Base-by-base conservation (phyloP, 192 early-diverging fungal species). In the Coemansia sp. region DNA sequence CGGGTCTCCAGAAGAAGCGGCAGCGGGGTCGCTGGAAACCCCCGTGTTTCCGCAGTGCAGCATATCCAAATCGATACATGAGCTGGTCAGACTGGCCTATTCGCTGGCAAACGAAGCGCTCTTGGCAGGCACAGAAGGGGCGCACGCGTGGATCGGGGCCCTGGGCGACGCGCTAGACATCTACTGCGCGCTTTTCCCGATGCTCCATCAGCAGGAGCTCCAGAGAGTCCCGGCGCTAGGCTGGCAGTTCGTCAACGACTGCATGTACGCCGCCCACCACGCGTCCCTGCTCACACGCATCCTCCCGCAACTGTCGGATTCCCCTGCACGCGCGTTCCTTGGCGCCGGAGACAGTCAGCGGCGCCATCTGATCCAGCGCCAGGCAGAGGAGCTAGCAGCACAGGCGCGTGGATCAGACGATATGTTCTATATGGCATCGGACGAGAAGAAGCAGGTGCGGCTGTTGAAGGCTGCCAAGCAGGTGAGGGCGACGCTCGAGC, bases 181-280 rank as follows among this genome's bases (percentile, higher is more conserved):
- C 1, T 71, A 65, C 47, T 24, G 60, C 25, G 62, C 53, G 46
- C 55, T 78, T 46, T 68, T 65, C 23, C 55, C 58, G 20, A 49
- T 45, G n/a, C 50, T 78, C 2, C 75, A 78, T 20, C 55, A 60
- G 10, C 30, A 65, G 8, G 61, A 72, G 62, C 63, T 78, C 7
- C 54, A 49, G 18, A 64, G 34, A 24, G 55, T 68, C 0, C 75
- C 75, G 1, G 65, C 70, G 46, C 57, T 78, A 18, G 69, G 65
- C 14, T 78, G 70, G 67, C 75, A 69, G 60, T 69, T 69, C 47
- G 54, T 58, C 63, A 72, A 69, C 56, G 75, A 72, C 75, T 72
- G 70, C 46, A 34, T 78, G 62, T 78, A 78, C 35, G 66, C 60
- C n/a, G 65, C 75, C 4, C 70, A 78, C 66, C 75, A 78, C 47